Evolutionary conservation across 192 early-diverging fungal genomes (phyloP), one percentile per base, ranked within the genome.

Genomic region (Mortierella alpina): DNA sequence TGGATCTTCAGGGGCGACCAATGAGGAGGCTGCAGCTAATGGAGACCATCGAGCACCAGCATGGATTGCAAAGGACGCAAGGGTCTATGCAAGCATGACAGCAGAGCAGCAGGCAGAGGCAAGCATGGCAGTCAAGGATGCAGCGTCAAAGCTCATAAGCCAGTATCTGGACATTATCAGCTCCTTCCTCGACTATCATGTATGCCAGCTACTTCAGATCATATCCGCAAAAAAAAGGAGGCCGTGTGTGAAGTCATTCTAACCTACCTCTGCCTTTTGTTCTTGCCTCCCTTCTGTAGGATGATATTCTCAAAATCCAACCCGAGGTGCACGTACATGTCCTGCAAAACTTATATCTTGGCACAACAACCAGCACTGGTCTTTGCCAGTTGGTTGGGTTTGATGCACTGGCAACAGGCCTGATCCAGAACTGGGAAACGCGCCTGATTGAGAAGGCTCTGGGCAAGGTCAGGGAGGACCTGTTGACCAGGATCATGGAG

Each of bases 141-240:
- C 83, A 8, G 61, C 87, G 17, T 75, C 85, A 4, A 62, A 63
- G 10, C 70, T 83, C 20, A 69, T 83, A 17, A 82, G 85, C 39
- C n/a, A 72, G n/a, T 91, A 85, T 54, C 74, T 91, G 17, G 76
- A 83, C 8, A 63, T 66, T 2, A 74, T 88, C 11, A 62, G 74
- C 39, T 63, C 72, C 9, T 73, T 90, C 14, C 68, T 91, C 47
- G 62, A 83, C 23, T 84, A 90, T 23, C 86, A 87, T 6, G 88
- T 89, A 77, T 61, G 81, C 10, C 31, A 31, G 31, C 31, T 31
- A 31, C 3, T 31, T 31, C 31, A 31, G n/a, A n/a, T n/a, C n/a
- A n/a, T n/a, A n/a, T n/a, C n/a, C n/a, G n/a, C n/a, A n/a, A n/a
- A n/a, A n/a, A n/a, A n/a, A n/a, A n/a, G n/a, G n/a, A n/a, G n/a